phyloP scores from a whole-genome alignment of 306 rosid species.

The Hippophae gyantsensis region DNA sequence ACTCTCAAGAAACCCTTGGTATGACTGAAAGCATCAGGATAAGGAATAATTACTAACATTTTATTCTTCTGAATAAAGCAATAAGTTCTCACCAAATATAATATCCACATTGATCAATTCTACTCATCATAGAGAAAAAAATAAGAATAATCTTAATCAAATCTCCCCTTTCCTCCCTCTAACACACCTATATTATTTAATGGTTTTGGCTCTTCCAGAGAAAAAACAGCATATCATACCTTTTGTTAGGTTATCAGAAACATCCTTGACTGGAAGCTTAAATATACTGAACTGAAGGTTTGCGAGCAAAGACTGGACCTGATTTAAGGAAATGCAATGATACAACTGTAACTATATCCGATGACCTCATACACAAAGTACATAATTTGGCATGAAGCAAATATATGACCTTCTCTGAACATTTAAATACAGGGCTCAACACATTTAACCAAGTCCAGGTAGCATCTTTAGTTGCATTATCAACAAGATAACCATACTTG shows the following conservation, averaged over 20 bases:
- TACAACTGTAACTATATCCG: slow-evolving; percentile 10
- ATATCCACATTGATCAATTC: no score
- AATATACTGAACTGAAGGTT: slow-evolving; percentile 52
- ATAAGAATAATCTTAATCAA: no score
- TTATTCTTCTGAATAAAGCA: no score
- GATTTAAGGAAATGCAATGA: slow-evolving; percentile 11
- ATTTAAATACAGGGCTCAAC: slow-evolving; percentile 43
- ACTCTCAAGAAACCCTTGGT: no score
- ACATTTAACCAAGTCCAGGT: slow-evolving; percentile 74
- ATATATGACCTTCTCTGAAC: slow-evolving; percentile 64
- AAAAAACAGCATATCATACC: slow-evolving; percentile 34
- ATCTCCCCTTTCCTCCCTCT: no score
- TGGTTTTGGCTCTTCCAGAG: slow-evolving; percentile 6
- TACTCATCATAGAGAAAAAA: no score
- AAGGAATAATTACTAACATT: no score
- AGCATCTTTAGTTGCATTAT: slow-evolving; percentile 34
- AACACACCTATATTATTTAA: background rate
- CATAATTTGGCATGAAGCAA: slow-evolving; percentile 9
- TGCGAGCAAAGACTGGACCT: slow-evolving; percentile 69
- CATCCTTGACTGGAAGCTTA: slow-evolving; percentile 68
- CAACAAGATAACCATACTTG: slow-evolving; percentile 58
- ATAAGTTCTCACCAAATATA: no score
- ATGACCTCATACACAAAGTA: slow-evolving; percentile 11
- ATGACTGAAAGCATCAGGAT: no score
- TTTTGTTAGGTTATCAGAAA: slow-evolving; percentile 47